Base-by-base conservation (phyloP, 148 eudicot species). In the Talinum fruticosum region DNA sequence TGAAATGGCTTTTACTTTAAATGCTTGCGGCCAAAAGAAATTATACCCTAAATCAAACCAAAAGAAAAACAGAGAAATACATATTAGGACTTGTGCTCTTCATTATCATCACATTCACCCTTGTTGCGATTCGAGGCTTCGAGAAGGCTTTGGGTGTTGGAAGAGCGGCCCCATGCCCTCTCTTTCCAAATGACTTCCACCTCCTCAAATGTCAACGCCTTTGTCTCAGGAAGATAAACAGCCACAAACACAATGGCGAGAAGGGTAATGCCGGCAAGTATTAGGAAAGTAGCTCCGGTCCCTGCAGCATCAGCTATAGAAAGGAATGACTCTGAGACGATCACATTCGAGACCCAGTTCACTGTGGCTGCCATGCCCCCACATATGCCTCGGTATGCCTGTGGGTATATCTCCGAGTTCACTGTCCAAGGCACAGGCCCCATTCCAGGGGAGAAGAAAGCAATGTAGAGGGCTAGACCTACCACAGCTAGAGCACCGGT, bases 361-460 rank as follows among this genome's bases (percentile, higher is more conserved):
- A 83, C 49, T 21, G 85, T 90, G 1, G 97, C 92, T 1, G 93
- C 90, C 1, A 86, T 86, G 34, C 94, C 90, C 36, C 93, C 92
- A 23, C 90, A 85, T 14, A 87, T 76, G 36, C 98, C 98, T 75
- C 98, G 71, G 81, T 88, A 90, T 65, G 78, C 84, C 66, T 90
- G 62, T 0, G 93, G 95, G 79, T 93, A 90, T 44, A 93, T 89
- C 87, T 90, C 94, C 0, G 91, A 90, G 87, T 90, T 93, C 4
- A 90, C 85, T 13, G 92, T 87, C 96, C 96, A 92, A 1, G 93
- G 93, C 19, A 79, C 93, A 1, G 93, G 86, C 35, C 92, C 94
- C 91, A 90, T 90, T 8, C 94, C 97, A 0, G 94, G 91, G 2
- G 97, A 86, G 78, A 85, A 90, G 14, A 83, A 44, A 29, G 87